phyloP scores from a whole-genome alignment of 2,329 filamentous ascomycete genomes.

The Pseudovirgaria hyperparasitica region DNA sequence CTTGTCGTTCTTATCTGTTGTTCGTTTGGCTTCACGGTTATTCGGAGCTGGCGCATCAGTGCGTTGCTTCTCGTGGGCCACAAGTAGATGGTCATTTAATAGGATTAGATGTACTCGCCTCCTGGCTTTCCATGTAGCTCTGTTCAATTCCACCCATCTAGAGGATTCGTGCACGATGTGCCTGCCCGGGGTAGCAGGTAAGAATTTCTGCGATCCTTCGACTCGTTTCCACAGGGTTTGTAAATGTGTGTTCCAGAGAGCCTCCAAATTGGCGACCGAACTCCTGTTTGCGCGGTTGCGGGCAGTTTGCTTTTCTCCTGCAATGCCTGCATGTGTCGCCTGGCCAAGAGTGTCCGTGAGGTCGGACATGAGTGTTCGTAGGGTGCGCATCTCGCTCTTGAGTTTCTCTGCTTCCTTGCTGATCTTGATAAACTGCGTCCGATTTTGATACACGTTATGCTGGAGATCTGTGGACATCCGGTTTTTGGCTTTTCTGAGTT shows the following conservation, averaged over 20 bases:
- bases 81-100: constrained; percentile 84
- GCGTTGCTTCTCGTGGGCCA: constrained; percentile 89
- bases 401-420: constrained; percentile 98
- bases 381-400: constrained; percentile 86
- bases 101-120: constrained; percentile 84
- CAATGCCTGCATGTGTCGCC: constrained; percentile 27
- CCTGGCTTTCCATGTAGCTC: constrained; percentile 89
- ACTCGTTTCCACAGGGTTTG: constrained; percentile 90
- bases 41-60: constrained; percentile 48
- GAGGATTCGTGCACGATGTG: constrained; percentile 90
- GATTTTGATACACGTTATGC: constrained; percentile 92
- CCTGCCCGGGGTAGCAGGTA: constrained; percentile 79
- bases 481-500: constrained; percentile 62
- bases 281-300: constrained; percentile 65
- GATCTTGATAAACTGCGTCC: constrained; percentile 97
- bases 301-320: constrained; percentile 26
- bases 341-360: constrained; percentile 46
- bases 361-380: constrained; percentile 84
- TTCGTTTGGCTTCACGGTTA: constrained; percentile 33
- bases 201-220: constrained; percentile 94
- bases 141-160: constrained; percentile 91
- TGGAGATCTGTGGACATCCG: constrained; percentile 75
- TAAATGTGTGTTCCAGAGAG: constrained; percentile 53
- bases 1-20: constrained; percentile 21
- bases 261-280: constrained; percentile 66